Evolutionary conservation across 306 rosid genomes (phyloP).

Genomic region (Carpinus viminea): DNA sequence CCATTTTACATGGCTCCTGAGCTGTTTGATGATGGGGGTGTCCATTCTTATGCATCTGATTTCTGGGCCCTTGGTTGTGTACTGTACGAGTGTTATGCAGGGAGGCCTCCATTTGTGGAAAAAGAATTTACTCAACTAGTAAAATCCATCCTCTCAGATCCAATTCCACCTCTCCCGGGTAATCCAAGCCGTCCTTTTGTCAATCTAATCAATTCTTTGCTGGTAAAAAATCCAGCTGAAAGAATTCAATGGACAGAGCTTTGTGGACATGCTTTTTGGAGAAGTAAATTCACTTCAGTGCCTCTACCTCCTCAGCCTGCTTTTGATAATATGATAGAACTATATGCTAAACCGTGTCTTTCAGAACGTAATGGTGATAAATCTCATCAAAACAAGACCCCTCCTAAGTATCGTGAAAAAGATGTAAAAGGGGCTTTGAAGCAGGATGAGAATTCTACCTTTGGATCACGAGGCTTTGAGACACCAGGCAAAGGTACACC

Average conservation of each 20-base stretch:
- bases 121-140: constrained; percentile 92
- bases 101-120: constrained; percentile 92
- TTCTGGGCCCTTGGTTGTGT: constrained; percentile 99
- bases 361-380: constrained; percentile 84
- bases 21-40: constrained; percentile 93
- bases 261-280: constrained; percentile 92
- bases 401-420: constrained; percentile 79
- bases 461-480: constrained; percentile 59
- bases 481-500: constrained; percentile 76
- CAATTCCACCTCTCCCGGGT: constrained; percentile 85
- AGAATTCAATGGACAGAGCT: constrained; percentile 92
- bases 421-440: constrained; percentile 61
- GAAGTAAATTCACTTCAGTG: constrained; percentile 54
- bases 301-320: constrained; percentile 92
- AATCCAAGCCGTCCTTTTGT: constrained; percentile 90
- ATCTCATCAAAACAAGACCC: constrained; percentile 64
- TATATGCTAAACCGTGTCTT: constrained; percentile 62
- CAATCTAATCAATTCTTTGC: constrained; percentile 77
- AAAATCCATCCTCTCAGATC: constrained; percentile 87
- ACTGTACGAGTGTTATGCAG: constrained; percentile 85
- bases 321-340: constrained; percentile 75
- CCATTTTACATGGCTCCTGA: constrained; percentile 99
- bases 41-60: constrained; percentile 93
- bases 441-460: constrained; percentile 71
- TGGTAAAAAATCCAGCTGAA: constrained; percentile 95